A percentile compares a stretch with the other conserved stretches of the same genome.
phyloP scores from a whole-genome alignment of 495 filamentous ascomycete genomes.

The Talaromyces borbonicus region DNA sequence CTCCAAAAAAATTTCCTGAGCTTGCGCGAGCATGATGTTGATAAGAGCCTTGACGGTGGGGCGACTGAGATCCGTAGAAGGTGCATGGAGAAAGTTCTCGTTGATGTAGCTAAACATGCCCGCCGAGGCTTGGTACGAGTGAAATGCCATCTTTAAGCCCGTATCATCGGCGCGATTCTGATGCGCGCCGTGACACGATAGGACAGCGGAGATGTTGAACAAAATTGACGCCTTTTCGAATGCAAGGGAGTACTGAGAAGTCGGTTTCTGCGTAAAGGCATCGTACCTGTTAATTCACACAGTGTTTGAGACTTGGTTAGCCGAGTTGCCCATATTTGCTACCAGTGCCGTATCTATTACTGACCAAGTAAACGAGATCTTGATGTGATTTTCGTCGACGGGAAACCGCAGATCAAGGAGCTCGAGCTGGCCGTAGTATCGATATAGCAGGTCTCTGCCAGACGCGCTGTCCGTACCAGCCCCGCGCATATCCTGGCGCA shows the following conservation, averaged over 20 bases:
- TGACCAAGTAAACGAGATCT: slow-evolving; percentile 97
- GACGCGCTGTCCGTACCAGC: slow-evolving; percentile 95
- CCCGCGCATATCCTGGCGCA: slow-evolving; percentile 97
- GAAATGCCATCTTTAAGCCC: slow-evolving; percentile 91
- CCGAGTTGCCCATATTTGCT: not conserved
- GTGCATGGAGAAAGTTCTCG: slow-evolving; percentile 96
- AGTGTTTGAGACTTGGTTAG: slow-evolving; percentile 3
- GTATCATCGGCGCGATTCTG: slow-evolving; percentile 86
- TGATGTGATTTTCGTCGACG: slow-evolving; percentile 96
- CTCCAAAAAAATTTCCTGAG: slow-evolving; percentile 93
- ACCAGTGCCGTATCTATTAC: not conserved
- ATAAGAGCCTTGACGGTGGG: slow-evolving; percentile 95
- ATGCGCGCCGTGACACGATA: slow-evolving; percentile 90
- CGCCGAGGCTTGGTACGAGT: slow-evolving; percentile 95
- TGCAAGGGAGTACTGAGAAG: slow-evolving; percentile 89
- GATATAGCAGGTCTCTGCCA: slow-evolving; percentile 85
- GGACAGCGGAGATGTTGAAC: slow-evolving; percentile 96
- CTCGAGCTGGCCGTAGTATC: slow-evolving; percentile 96
- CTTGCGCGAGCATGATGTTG: slow-evolving; percentile 85
- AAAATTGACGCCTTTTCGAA: slow-evolving; percentile 99
- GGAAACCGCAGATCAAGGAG: slow-evolving; percentile 90
- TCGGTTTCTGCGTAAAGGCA: slow-evolving; percentile 94
- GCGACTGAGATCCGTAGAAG: slow-evolving; percentile 85
- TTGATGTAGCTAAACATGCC: slow-evolving; percentile 99
- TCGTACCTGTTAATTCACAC: slow-evolving; percentile 61